A percentile compares a stretch with the other conserved stretches of the same genome.
Evolutionary conservation across 2,329 filamentous ascomycete species (phyloP).

Genomic region (Chaetomium strumarium): DNA sequence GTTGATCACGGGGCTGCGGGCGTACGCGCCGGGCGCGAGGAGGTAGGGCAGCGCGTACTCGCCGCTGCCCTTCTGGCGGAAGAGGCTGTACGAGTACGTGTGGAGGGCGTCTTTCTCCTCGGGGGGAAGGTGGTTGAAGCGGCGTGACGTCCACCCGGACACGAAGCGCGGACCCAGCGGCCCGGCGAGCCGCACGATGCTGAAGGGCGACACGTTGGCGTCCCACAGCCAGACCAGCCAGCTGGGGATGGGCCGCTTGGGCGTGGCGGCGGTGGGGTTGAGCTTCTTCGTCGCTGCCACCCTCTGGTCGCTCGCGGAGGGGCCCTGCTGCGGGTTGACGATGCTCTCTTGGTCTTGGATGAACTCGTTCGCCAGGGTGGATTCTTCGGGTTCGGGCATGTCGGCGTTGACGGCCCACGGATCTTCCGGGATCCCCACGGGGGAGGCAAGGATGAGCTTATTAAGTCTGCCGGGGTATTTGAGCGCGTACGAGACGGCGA

Average conservation of each 20-base stretch:
- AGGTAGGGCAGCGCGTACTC: slow-evolving; percentile 93
- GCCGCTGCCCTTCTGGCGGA: slow-evolving; percentile 84
- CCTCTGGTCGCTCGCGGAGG: slow-evolving; percentile 26
- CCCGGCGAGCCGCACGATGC: slow-evolving; percentile 78
- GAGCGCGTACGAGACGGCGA: slow-evolving; percentile 88
- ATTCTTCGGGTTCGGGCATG: slow-evolving; percentile 70
- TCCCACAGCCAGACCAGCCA: slow-evolving; percentile 97
- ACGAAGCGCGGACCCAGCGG: slow-evolving; percentile 87
- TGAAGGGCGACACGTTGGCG: slow-evolving; percentile 92
- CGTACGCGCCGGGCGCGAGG: slow-evolving; percentile 88
- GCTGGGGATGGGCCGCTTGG: slow-evolving; percentile 60
- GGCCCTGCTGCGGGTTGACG: slow-evolving; percentile 30
- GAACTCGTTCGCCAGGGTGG: slow-evolving; percentile 71
- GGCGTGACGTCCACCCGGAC: slow-evolving; percentile 87
- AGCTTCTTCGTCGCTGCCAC: slow-evolving; percentile 28
- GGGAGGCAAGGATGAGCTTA: slow-evolving; percentile 91
- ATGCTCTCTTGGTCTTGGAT: slow-evolving; percentile 62
- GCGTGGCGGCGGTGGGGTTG: slow-evolving; percentile 29
- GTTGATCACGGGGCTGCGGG: slow-evolving; percentile 78
- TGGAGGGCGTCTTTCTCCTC: slow-evolving; percentile 81
- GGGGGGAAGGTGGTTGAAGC: slow-evolving; percentile 80
- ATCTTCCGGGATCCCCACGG: slow-evolving; percentile 90
- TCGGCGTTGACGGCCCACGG: slow-evolving; percentile 79
- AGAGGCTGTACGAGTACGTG: slow-evolving; percentile 90
- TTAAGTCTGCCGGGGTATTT: slow-evolving; percentile 94